Conservation (phyloP, 2,329 filamentous ascomycete species). For the Alternaria viburni region DNA sequence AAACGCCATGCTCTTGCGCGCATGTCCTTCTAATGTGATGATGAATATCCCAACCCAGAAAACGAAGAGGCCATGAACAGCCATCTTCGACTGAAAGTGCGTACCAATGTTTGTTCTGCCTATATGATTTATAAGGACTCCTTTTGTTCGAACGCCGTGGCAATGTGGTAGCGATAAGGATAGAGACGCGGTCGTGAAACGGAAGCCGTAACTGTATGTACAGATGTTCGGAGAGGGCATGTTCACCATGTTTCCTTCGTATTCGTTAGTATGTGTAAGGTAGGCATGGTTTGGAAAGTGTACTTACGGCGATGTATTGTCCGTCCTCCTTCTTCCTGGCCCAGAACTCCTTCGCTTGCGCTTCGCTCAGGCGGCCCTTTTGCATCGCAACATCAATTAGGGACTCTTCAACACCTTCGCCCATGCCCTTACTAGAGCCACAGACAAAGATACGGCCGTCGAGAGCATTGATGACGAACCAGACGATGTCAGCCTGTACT, state of each 20-base stretch:
- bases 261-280: background rate
- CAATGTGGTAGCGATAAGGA: conserved; percentile 10
- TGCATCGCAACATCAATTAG: conserved; percentile 89
- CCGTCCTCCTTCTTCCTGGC: conserved; percentile 86
- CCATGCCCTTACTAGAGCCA: conserved; percentile 95
- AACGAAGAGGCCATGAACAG: background rate
- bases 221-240: background rate
- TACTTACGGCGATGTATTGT: conserved; percentile 84
- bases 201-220: background rate
- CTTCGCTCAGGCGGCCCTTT: conserved; percentile 83
- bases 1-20: conserved; percentile 17
- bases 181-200: conserved; percentile 3
- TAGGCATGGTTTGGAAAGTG: background rate
- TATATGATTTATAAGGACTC: conserved; percentile 6
- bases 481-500: conserved; percentile 92
- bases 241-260: conserved; percentile 12
- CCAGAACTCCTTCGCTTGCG: conserved; percentile 90
- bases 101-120: background rate
- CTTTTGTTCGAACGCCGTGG: conserved; percentile 15
- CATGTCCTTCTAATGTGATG: conserved; percentile 5
- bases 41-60: background rate
- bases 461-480: conserved; percentile 96
- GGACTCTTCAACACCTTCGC: conserved; percentile 89
- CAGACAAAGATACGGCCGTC: conserved; percentile 97
- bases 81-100: background rate